phyloP scores from a whole-genome alignment of 1,284 basidiomycete species.

The Puccinia coronata region DNA sequence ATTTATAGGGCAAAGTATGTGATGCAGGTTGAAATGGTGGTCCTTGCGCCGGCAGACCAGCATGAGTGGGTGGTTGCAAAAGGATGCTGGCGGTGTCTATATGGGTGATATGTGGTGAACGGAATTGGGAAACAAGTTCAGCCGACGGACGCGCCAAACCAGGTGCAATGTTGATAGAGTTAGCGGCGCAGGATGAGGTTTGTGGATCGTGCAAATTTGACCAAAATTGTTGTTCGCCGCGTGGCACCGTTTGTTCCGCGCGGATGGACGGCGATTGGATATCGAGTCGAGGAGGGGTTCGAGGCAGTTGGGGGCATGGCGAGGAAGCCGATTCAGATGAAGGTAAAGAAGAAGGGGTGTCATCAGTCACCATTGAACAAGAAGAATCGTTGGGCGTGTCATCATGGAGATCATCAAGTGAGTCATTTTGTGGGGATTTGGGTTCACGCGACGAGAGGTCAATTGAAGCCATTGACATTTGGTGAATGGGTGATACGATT shows the following conservation, averaged over 20 bases:
- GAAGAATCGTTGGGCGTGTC: conserved; percentile 8
- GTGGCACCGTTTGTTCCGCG: not conserved
- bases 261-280: conserved; percentile 2
- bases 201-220: not conserved
- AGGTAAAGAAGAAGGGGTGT: conserved; percentile 19
- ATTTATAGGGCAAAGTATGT: not conserved
- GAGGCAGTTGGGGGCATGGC: not conserved
- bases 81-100: conserved; percentile 15
- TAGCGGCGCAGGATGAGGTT: not conserved
- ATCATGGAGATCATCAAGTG: conserved; percentile 1
- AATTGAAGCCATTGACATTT: conserved; percentile 3
- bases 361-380: conserved; percentile 36
- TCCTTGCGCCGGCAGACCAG: not conserved
- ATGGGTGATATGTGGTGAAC: not conserved
- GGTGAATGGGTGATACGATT: not conserved
- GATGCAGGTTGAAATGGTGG: conserved; percentile 3
- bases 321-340: conserved; percentile 29
- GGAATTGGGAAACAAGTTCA: not conserved
- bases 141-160: not conserved
- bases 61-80: conserved; percentile 30
- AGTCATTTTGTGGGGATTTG: conserved; percentile 9
- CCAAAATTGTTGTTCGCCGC: conserved; percentile 6
- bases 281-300: conserved; percentile 16
- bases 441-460: conserved; percentile 11
- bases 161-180: not conserved